Base-by-base conservation (phyloP, 2,329 filamentous ascomycete species). In the Dichotomopilus funicola region DNA sequence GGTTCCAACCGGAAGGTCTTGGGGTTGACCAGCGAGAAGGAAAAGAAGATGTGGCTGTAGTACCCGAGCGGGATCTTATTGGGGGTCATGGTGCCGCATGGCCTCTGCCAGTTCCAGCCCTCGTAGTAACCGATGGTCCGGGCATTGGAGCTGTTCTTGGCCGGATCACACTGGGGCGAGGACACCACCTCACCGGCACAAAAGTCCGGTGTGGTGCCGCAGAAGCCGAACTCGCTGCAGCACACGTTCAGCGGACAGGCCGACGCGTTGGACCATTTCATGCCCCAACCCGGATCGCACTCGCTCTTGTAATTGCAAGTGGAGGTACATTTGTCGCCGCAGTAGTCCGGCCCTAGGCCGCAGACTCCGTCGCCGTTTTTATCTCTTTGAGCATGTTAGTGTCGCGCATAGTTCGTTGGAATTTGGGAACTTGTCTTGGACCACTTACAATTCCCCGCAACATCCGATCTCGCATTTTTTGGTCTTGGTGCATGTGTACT, bases 161-260 rank as follows among this genome's bases (percentile, higher is more conserved):
- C 36, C 36, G 35, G 35, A 48, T 35, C 38, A 19, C 56, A 59
- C 38, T 49, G 35, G 13, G 54, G 49, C 12, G 31, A 36, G 1
- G 52, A 36, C 10, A 46, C 42, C n/a, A 49, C 51, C 59, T 49
- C 62, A n/a, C 45, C 43, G 11, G 35, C 34, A 53, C 66, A 70
- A 51, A 67, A 69, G 5, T 65, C 64, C 5, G 44, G 36, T 7
- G 62, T 64, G 4, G 48, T 62, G 4, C 69, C 68, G 50, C 70
- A 73, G 61, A 70, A 73, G 42, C 70, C 68, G 42, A 49, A 64
- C 33, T 64, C 45, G 45, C 59, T 62, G 59, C 72, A 72, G 60
- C 71, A 74, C 8, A 72, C 71, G 52, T 73, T 71, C 27, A 73
- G 64, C 2, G 70, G 70, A 54, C 71, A 73, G 9, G 61, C 31